Evolutionary conservation across 2,329 filamentous ascomycete species (phyloP).

Genomic region (Arthrinium phaeospermum): DNA sequence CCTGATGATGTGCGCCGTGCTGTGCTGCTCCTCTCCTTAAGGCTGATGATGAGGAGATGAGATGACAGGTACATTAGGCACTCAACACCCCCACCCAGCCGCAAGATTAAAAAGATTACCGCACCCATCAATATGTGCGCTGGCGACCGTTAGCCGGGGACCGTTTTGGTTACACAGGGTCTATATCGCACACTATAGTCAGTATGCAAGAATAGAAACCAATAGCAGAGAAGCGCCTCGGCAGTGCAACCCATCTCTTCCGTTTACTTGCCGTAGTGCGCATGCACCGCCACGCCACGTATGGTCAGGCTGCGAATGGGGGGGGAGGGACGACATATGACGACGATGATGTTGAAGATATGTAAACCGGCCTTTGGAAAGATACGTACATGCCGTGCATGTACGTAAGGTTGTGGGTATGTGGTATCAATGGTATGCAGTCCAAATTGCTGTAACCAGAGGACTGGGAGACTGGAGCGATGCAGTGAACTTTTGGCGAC

Average conservation of each 20-base stretch:
- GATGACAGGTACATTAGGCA: not conserved
- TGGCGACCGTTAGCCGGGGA: not conserved
- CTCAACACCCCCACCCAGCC: not conserved
- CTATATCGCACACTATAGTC: not conserved
- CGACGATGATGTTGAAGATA: not conserved
- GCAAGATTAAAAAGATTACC: not conserved
- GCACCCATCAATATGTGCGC: not conserved
- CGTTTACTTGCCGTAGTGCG: not conserved
- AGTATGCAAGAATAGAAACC: not conserved
- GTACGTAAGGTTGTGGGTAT: not conserved
- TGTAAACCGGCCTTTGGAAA: not conserved
- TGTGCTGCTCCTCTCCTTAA: conserved; percentile 14
- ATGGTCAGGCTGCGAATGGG: not conserved
- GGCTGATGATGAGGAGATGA: conserved; percentile 10
- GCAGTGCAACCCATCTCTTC: not conserved
- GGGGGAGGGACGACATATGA: not conserved
- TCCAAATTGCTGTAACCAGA: not conserved
- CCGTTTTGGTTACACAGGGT: not conserved
- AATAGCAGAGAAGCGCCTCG: not conserved
- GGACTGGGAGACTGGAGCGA: not conserved
- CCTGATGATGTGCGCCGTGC: not conserved
- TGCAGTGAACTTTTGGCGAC: not conserved
- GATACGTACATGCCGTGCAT: not conserved
- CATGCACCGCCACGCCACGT: conserved; percentile 7
- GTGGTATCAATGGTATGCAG: not conserved